Conservation (phyloP, 2,329 filamentous ascomycete genomes). For the Ophiostoma ulmi region DNA sequence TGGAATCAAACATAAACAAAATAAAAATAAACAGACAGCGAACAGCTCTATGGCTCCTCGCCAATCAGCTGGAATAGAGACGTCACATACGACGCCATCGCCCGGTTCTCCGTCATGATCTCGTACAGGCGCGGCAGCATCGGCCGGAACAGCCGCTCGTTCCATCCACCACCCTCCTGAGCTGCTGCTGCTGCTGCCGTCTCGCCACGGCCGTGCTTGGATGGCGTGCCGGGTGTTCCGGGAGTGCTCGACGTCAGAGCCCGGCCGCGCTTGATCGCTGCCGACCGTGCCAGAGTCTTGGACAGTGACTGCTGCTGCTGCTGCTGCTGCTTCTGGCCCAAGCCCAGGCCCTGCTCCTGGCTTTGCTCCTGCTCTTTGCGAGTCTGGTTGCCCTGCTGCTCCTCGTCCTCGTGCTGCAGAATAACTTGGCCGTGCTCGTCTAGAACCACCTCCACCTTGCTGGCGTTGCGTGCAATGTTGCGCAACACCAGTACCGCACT, state of each 20-base stretch:
- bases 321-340: not conserved
- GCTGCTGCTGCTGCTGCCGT: slow-evolving; percentile 14
- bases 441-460: slow-evolving; percentile 49
- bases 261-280: slow-evolving; percentile 13
- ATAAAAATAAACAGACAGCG: not conserved
- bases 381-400: slow-evolving; percentile 48
- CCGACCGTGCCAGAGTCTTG: slow-evolving; percentile 1
- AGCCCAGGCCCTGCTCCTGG: not conserved
- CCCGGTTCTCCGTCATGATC: slow-evolving; percentile 63
- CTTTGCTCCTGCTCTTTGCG: slow-evolving; percentile 4
- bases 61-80: slow-evolving; percentile 33
- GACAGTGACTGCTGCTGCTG: slow-evolving; percentile 11
- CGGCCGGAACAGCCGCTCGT: slow-evolving; percentile 62
- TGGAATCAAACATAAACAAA: not conserved
- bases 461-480: slow-evolving; percentile 66
- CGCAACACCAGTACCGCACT: slow-evolving; percentile 71
- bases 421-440: slow-evolving; percentile 29
- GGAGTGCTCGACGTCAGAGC: not conserved
- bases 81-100: slow-evolving; percentile 42
- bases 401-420: slow-evolving; percentile 27
- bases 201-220: slow-evolving; percentile 5
- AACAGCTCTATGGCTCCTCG: slow-evolving; percentile 6
- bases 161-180: slow-evolving; percentile 51
- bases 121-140: slow-evolving; percentile 61
- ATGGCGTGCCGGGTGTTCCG: not conserved